Evolutionary conservation across 1,139 yeast species (phyloP).

Genomic region (Yamadazyma taylorii): DNA sequence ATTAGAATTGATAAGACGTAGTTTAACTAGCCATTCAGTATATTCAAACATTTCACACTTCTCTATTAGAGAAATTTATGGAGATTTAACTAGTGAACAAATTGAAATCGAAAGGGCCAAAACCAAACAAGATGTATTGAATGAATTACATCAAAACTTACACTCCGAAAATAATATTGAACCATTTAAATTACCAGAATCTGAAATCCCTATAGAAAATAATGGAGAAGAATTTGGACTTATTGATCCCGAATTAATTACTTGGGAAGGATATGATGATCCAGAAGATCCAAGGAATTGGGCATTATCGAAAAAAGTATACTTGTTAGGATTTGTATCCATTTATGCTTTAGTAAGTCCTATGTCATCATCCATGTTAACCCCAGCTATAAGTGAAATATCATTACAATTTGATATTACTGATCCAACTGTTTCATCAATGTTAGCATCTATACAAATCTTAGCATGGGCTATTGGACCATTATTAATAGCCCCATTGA

Average conservation of each 20-base stretch:
- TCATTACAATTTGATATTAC: constrained; percentile 34
- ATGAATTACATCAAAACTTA: constrained; percentile 28
- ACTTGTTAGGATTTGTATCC: constrained; percentile 36
- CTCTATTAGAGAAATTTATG: constrained; percentile 36
- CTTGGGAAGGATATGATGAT: constrained; percentile 40
- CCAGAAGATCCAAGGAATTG: constrained; percentile 45
- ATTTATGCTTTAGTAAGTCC: constrained; percentile 46
- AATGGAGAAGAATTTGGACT: constrained; percentile 38
- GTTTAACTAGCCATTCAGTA: constrained; percentile 13
- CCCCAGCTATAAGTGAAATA: constrained; percentile 43
- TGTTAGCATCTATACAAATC: constrained; percentile 46
- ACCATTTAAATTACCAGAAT: constrained; percentile 19
- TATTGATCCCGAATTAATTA: constrained; percentile 45
- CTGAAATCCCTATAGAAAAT: constrained; percentile 29
- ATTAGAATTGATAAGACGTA: constrained; percentile 12
- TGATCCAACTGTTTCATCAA: constrained; percentile 30
- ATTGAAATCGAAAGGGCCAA: constrained; percentile 36
- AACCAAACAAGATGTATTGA: constrained; percentile 39
- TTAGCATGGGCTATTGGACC: constrained; percentile 52
- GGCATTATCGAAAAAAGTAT: constrained; percentile 27
- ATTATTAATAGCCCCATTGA: constrained; percentile 43
- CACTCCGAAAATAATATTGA: constrained; percentile 9
- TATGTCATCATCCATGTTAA: constrained; percentile 46
- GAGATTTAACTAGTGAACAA: constrained; percentile 30
- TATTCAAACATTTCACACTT: constrained; percentile 16